A percentile compares a stretch with the other conserved stretches of the same genome.
phyloP scores from a whole-genome alignment of 1,284 basidiomycete genomes.

The Ceratorhiza oryzae-sativae region DNA sequence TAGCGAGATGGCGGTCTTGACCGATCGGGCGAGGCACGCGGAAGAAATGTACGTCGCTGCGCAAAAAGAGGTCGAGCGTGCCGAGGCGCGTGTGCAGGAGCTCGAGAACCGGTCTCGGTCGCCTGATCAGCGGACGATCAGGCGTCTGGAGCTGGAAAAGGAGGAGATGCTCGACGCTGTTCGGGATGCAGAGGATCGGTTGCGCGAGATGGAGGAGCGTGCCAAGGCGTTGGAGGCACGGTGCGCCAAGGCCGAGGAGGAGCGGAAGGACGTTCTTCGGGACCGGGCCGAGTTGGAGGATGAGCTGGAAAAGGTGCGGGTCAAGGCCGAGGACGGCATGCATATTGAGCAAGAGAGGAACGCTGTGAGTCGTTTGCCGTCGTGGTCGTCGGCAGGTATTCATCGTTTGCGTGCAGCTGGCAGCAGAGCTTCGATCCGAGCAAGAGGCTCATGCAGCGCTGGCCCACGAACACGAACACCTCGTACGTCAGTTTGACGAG shows the following conservation, averaged over 20 bases:
- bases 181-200: not conserved
- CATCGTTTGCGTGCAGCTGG: not conserved
- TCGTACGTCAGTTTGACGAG: conserved; percentile 11
- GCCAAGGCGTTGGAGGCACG: conserved; percentile 15
- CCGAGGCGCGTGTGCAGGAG: not conserved
- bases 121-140: not conserved
- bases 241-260: conserved; percentile 16
- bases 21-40: conserved; percentile 29
- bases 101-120: not conserved
- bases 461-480: conserved; percentile 7
- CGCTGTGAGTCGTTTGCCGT: not conserved
- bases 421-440: conserved; percentile 3
- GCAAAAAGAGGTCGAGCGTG: conserved; percentile 4
- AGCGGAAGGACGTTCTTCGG: conserved; percentile 4
- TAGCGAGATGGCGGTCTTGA: conserved; percentile 23
- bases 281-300: conserved; percentile 36
- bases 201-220: conserved; percentile 13
- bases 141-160: not conserved
- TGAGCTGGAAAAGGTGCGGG: conserved; percentile 30
- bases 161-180: conserved; percentile 20
- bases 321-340: conserved; percentile 13
- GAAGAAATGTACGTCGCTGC: conserved; percentile 30
- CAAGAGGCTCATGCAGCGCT: conserved; percentile 15
- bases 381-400: not conserved
- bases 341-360: conserved; percentile 30